Evolutionary conservation across 2,329 filamentous ascomycete species (phyloP), one percentile per base, ranked within the genome.

Genomic region (Scedosporium boydii): DNA sequence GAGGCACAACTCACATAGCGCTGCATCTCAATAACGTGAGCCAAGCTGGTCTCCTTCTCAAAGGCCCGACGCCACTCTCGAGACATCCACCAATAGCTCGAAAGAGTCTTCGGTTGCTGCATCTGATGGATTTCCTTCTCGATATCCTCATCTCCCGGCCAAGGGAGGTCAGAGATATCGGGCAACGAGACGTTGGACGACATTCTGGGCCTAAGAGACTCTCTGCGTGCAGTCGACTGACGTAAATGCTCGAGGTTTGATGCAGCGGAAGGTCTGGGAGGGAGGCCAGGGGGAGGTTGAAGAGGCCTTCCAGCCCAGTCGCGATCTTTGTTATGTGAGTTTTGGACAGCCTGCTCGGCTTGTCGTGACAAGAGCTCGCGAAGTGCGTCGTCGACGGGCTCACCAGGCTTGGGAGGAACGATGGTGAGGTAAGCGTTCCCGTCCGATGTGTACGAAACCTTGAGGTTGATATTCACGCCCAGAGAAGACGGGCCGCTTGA

Each of bases 31-130:
- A 51, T 26, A 34, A 60, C 21, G 1, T 34, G 23, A 6, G 14
- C 44, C 14, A 60, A 21, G 42, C 9, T 5, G 7, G 6, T 41
- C n/a, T 53, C 59, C 12, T 48, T 27, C 1, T 38, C 23, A 41
- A 51, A 60, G 9, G 16, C 26, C 26, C 14, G 10, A 9, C 18
- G n/a, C 59, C 59, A 60, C 26, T 23, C 44, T 0, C 18, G n/a
- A 14, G 59, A 34, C 59, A 53, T 60, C 59, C 59, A 60, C 59
- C 59, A 53, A 18, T 34, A 51, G 26, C 23, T n/a, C 9, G 16
- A 34, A n/a, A 14, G n/a, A 14, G 48, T 26, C 26, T n/a, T 38
- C 34, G 34, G 34, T 10, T 38, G 34, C 34, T 12, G 34, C 34
- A 38, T 38, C 34, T 14, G 34, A 38, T 38, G 34, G 34, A 38